Evolutionary conservation across 2,329 filamentous ascomycete species (phyloP), one percentile per base, ranked within the genome.

Genomic region (Hymenoscyphus occultus): DNA sequence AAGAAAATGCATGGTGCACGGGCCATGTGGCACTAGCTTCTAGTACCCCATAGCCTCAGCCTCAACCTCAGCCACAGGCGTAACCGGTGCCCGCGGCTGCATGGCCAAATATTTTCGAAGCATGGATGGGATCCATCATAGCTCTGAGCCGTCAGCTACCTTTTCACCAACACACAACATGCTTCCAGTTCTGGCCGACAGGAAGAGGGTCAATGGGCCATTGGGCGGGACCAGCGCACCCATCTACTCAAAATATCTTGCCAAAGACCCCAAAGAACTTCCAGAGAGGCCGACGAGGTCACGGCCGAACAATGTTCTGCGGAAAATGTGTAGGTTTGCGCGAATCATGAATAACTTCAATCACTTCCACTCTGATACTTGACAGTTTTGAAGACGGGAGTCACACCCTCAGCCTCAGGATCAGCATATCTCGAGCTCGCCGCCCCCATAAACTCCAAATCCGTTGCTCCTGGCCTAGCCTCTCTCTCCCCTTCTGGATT

Each of bases 391-490:
- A 93, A 95, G 77, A 97, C 94, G 9, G 93, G 93, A 31, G 86
- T 98, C 4, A 93, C 95, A 0, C 94, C 95, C 19, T 96, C 94
- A 14, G 95, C 95, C 13, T 95, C 92, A 59, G 95, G 95, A 14
- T 97, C 93, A 19, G 92, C 95, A 63, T 99, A 94, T 76, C 82
- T 94, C 63, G 92, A 90, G 74, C 79, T 89, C 59, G 84, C 85
- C 71, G 80, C 78, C 70, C 73, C 73, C 3, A 72, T 72, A 68
- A 80, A 70, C 73, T 80, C 65, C 76, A 82, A 77, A 76, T 80
- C 70, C 75, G 87, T 75, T 5, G 78, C 83, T 39, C 79, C 81
- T 28, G 74, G 73, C n/a, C 81, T 84, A 9, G 79, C 83, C 13
- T 77, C 77, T 67, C 72, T 75, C 63, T 77, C 76, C 70, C 78